A percentile compares a stretch with the other conserved stretches of the same genome.
Conservation (phyloP, 345 rosid species). For the Erysimum cheiranthoides region DNA sequence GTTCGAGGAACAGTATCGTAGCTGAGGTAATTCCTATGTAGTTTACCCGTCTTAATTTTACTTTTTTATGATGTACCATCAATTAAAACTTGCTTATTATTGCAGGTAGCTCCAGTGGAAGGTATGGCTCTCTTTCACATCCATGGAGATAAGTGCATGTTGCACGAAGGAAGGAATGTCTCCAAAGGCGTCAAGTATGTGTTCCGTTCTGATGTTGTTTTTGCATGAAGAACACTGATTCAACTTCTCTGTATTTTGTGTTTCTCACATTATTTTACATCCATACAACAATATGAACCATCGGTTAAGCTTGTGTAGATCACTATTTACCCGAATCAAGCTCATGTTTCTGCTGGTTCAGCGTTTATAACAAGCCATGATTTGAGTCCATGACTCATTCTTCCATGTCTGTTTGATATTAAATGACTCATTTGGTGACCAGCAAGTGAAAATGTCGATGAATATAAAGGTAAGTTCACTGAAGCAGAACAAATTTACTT, state of each 20-base stretch:
- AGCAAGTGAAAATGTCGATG: not conserved
- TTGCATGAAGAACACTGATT: constrained; percentile 58
- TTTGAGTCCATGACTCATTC: constrained; percentile 9
- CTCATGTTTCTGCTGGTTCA: constrained; percentile 5
- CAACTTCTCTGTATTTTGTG: constrained; percentile 18
- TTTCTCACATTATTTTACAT: constrained; percentile 1
- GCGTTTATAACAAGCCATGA: constrained; percentile 4
- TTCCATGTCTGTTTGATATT: constrained; percentile 5
- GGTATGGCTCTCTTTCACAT: constrained; percentile 95
- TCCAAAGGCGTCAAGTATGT: constrained; percentile 84
- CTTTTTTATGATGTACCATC: not conserved
- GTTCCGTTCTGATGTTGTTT: constrained; percentile 89
- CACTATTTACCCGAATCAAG: constrained; percentile 10
- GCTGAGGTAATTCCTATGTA: constrained; percentile 68
- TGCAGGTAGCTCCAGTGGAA: constrained; percentile 84
- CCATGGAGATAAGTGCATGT: constrained; percentile 90
- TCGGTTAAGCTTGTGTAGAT: constrained; percentile 13
- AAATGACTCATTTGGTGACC: not conserved
- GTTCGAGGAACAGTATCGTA: constrained; percentile 69
- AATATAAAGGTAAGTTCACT: constrained; percentile 20
- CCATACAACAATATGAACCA: constrained; percentile 9
- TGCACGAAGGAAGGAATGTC: constrained; percentile 88
- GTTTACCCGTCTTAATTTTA: not conserved
- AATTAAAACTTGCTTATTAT: not conserved
- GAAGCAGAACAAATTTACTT: constrained; percentile 28